These are phyloP conservation scores for Lichtheimia corymbifera DNA, from an alignment of 371 early-diverging fungal species.

Conservation along the genomic window DNA sequence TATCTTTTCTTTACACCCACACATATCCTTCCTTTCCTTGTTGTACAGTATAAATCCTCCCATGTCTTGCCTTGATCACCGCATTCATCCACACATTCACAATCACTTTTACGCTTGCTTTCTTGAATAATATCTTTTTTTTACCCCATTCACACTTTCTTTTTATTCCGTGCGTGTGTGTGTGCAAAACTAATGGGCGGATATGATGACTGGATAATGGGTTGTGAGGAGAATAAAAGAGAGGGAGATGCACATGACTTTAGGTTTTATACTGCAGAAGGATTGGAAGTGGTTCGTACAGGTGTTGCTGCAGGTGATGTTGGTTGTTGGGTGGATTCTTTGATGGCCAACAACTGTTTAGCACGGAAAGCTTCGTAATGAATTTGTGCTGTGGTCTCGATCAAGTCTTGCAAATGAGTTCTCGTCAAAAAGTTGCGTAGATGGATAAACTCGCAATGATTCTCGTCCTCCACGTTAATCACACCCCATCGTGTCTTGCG, in stretches of 20 bases:
- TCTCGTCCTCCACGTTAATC: conserved; percentile 69
- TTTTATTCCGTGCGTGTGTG: too few species aligned
- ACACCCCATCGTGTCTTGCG: conserved; percentile 71
- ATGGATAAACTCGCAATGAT: conserved; percentile 76
- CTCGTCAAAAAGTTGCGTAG: conserved; percentile 81
- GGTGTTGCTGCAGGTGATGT: neutral
- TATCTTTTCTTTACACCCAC: neutral
- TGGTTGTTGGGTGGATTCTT: conserved; percentile 53
- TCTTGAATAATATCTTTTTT: too few species aligned
- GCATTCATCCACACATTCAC: too few species aligned
- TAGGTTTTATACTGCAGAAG: conserved; percentile 2
- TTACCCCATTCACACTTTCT: too few species aligned
- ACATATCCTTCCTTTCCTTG: neutral
- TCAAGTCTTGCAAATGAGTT: conserved; percentile 81
- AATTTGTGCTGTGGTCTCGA: conserved; percentile 79
- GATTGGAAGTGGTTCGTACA: conserved; percentile 14
- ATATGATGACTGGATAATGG: neutral
- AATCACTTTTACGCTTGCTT: too few species aligned
- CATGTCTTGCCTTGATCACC: too few species aligned
- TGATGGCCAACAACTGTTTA: conserved; percentile 78
- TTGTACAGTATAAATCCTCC: neutral
- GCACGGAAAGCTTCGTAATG: conserved; percentile 91
- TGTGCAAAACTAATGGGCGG: neutral
- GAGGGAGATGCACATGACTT: neutral
- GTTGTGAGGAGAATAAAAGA: neutral